These are phyloP conservation scores for Eleusine coracana DNA, from an alignment of 176 grass and related monocot genomes.

Conservation along the genomic window DNA sequence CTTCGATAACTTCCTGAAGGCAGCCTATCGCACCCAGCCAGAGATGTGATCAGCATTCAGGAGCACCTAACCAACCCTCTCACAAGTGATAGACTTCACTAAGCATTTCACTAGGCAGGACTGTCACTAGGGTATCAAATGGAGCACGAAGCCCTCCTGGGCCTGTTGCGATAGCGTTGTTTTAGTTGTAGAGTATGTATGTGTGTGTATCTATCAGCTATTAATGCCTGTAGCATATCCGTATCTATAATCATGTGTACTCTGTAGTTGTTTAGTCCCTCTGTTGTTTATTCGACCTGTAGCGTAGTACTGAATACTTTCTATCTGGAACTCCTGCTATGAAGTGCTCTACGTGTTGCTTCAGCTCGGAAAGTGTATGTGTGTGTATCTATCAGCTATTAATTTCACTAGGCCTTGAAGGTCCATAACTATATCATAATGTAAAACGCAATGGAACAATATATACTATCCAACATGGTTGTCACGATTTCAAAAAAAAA, in stretches of 20 bases:
- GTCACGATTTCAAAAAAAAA: neutral
- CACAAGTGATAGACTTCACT: conserved; percentile 17
- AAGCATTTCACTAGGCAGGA: conserved; percentile 25
- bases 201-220: conserved; percentile 2
- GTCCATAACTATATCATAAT: neutral
- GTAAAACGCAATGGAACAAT: no score
- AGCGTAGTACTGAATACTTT: conserved; percentile 2
- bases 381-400: no score
- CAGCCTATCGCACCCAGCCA: conserved; percentile 59
- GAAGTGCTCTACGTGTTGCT: neutral
- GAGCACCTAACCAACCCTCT: conserved; percentile 14
- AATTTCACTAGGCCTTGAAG: neutral
- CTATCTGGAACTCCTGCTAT: neutral
- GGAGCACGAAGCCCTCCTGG: neutral
- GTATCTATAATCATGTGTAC: conserved; percentile 18
- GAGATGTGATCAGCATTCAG: conserved; percentile 36
- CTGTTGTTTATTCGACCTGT: conserved; percentile 7
- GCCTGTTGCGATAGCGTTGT: neutral
- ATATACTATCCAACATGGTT: neutral
- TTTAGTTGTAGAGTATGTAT: conserved; percentile 30
- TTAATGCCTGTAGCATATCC: conserved; percentile 3
- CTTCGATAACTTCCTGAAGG: conserved; percentile 97
- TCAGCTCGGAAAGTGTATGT: neutral
- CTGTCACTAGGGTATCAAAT: conserved; percentile 28
- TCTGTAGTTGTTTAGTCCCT: neutral